A percentile compares a stretch with the other conserved stretches of the same genome.
Evolutionary conservation across 2,329 filamentous ascomycete genomes (phyloP).

Genomic region (Macroventuria anomochaeta): DNA sequence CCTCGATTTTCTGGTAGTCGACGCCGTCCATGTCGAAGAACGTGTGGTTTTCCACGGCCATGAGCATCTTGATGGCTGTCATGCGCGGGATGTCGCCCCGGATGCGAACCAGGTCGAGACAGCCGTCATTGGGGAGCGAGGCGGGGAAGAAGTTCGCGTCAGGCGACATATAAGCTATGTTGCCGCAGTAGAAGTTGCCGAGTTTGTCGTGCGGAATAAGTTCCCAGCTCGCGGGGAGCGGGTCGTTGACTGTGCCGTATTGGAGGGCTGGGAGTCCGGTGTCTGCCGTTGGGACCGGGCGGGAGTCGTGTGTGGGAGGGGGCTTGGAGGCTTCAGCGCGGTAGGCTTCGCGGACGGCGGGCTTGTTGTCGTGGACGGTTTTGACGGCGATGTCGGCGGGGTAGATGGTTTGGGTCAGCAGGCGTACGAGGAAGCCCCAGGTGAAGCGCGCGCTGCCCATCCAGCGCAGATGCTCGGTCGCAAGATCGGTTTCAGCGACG

Average conservation of each 20-base stretch:
- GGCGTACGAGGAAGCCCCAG: constrained; percentile 78
- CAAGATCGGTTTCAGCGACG: constrained; percentile 87
- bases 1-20: constrained; percentile 82
- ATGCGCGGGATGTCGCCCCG: constrained; percentile 74
- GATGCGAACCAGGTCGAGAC: constrained; percentile 83
- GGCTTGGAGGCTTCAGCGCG: constrained; percentile 44
- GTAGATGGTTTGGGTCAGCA: constrained; percentile 79
- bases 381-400: constrained; percentile 90
- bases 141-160: constrained; percentile 88
- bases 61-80: constrained; percentile 72
- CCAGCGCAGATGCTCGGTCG: constrained; percentile 90
- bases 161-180: constrained; percentile 91
- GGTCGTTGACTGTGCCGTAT: constrained; percentile 81
- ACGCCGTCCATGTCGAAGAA: constrained; percentile 84
- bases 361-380: constrained; percentile 78
- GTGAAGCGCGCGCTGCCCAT: constrained; percentile 88
- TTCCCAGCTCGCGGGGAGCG: constrained; percentile 79
- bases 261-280: constrained; percentile 70
- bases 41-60: constrained; percentile 72
- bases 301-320: constrained; percentile 30
- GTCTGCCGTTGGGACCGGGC: constrained; percentile 26
- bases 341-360: constrained; percentile 76
- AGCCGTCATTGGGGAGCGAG: constrained; percentile 80
- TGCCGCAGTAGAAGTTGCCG: constrained; percentile 93
- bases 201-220: constrained; percentile 75